These are phyloP conservation scores for Xylaria multiplex DNA, from an alignment of 2,329 filamentous ascomycete species.

Conservation along the genomic window DNA sequence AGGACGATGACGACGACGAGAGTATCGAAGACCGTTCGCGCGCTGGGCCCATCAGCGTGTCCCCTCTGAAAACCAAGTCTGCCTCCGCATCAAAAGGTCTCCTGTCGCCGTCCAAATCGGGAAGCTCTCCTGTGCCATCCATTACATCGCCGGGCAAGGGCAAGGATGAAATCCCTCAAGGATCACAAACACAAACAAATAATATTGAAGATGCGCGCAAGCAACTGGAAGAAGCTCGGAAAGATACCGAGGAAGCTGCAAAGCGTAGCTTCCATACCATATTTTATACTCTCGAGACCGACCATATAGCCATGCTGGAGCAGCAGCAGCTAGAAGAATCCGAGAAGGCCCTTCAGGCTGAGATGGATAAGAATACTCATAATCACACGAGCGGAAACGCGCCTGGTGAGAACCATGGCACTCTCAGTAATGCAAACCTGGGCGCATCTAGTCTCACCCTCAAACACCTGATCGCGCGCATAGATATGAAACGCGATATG, in stretches of 20 bases:
- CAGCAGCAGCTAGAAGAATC: constrained; percentile 97
- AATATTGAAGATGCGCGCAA: constrained; percentile 89
- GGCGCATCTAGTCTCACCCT: constrained; percentile 95
- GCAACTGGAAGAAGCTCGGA: constrained; percentile 90
- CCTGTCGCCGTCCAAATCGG: constrained; percentile 75
- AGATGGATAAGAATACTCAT: constrained; percentile 78
- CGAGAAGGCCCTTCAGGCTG: constrained; percentile 93
- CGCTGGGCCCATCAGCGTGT: constrained; percentile 52
- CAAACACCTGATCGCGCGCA: constrained; percentile 95
- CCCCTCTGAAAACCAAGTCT: constrained; percentile 63
- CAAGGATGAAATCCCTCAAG: constrained; percentile 59
- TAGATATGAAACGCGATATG: constrained; percentile 90
- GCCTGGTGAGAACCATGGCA: constrained; percentile 78
- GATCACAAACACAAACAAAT: constrained; percentile 62
- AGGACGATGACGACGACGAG: constrained; percentile 76
- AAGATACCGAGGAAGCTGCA: constrained; percentile 87
- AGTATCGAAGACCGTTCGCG: constrained; percentile 28
- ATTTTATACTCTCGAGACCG: constrained; percentile 95
- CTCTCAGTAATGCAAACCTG: constrained; percentile 91
- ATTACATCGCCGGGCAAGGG: constrained; percentile 70
- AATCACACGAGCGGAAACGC: constrained; percentile 61
- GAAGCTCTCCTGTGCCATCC: constrained; percentile 72
- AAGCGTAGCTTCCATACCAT: constrained; percentile 91
- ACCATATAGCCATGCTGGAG: constrained; percentile 95
- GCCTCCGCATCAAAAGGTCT: constrained; percentile 64